These are phyloP conservation scores for Saturnispora diversa DNA, from an alignment of 805 yeast species.

Conservation along the genomic window DNA sequence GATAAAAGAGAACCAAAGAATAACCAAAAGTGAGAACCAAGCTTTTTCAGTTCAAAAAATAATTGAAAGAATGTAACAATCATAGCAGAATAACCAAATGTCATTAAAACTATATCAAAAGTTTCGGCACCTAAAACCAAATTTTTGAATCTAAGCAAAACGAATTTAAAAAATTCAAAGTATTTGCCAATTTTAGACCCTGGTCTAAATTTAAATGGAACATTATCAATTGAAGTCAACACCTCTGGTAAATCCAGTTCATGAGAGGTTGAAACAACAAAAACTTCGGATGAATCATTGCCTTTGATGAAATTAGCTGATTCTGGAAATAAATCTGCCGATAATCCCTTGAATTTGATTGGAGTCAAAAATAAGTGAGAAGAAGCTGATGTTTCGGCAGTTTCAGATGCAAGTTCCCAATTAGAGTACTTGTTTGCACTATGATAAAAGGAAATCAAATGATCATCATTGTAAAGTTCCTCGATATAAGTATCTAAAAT, in stretches of 20 bases:
- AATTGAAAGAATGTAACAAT: constrained; percentile 70
- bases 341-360: constrained; percentile 41
- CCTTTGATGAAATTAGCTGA: constrained; percentile 34
- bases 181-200: constrained; percentile 47
- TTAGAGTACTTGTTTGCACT: constrained; percentile 28
- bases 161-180: constrained; percentile 40
- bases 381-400: constrained; percentile 34
- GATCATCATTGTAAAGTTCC: constrained; percentile 10
- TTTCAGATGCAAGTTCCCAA: constrained; percentile 46
- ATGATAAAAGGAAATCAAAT: constrained; percentile 30
- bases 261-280: constrained; percentile 29
- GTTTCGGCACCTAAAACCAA: constrained; percentile 68
- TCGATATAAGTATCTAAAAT: constrained; percentile 54
- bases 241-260: constrained; percentile 19
- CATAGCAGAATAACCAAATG: constrained; percentile 82
- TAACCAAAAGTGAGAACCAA: constrained; percentile 85
- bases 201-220: constrained; percentile 54
- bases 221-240: constrained; percentile 24
- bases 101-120: constrained; percentile 72
- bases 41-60: constrained; percentile 62
- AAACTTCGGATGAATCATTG: constrained; percentile 35
- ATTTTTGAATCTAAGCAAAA: constrained; percentile 34
- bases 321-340: constrained; percentile 29
- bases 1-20: constrained; percentile 71
- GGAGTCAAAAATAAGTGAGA: constrained; percentile 46